Percentiles rank a stretch among this genome's conserved stretches.
Conservation (phyloP, 257 asterid species). For the Solanum lignicaule region DNA sequence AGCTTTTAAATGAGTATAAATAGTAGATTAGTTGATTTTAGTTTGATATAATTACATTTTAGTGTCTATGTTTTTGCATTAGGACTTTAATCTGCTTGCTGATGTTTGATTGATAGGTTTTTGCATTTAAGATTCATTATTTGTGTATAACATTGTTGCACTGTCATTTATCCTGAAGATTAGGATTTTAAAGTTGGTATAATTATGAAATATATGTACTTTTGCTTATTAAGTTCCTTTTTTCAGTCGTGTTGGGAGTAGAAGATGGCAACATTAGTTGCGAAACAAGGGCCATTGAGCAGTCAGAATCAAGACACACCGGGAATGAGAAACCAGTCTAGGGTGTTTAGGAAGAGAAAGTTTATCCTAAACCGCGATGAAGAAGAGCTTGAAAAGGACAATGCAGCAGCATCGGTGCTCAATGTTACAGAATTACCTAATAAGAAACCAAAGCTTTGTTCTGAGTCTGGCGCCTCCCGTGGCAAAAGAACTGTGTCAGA, state of each 20-base stretch:
- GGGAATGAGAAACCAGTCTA: constrained; percentile 17
- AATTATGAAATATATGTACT: neutral
- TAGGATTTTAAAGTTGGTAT: neutral
- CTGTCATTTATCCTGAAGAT: neutral
- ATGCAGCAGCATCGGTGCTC: neutral
- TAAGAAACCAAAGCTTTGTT: neutral
- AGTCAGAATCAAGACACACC: constrained; percentile 8
- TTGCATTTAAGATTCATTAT: neutral
- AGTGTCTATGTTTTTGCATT: neutral
- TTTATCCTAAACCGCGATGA: constrained; percentile 30
- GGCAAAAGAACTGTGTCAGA: constrained; percentile 5
- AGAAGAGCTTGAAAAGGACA: constrained; percentile 26
- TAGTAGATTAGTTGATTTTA: neutral
- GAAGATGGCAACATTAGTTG: constrained; percentile 34
- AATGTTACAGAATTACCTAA: constrained; percentile 1
- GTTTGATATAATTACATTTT: neutral
- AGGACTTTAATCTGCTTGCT: neutral
- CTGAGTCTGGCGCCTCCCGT: constrained; percentile 3
- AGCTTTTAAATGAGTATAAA: neutral
- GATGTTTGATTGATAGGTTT: neutral
- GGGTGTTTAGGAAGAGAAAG: constrained; percentile 27
- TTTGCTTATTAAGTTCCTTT: neutral
- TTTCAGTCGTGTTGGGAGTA: constrained; percentile 4
- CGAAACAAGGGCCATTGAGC: constrained; percentile 26
- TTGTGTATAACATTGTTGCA: neutral